phyloP scores from a whole-genome alignment of 2,329 filamentous ascomycete species.

The Ilyonectria sp. region DNA sequence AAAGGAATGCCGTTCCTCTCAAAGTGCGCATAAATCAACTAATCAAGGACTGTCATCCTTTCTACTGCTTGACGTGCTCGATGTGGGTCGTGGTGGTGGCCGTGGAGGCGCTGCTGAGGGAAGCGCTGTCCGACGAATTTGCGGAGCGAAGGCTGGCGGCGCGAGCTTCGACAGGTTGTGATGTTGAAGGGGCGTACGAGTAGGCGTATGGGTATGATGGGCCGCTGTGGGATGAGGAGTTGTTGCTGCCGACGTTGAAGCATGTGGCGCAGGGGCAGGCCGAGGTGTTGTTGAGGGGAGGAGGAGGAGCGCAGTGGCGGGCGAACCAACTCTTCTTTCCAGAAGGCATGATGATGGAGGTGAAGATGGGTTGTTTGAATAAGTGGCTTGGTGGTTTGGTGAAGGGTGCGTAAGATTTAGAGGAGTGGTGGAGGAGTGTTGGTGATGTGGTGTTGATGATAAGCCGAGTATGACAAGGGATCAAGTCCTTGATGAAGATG shows the following conservation, averaged over 20 bases:
- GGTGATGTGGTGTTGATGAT: slow-evolving; percentile 20
- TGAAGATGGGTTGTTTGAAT: slow-evolving; percentile 2
- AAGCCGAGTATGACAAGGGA: slow-evolving; percentile 9
- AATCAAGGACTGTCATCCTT: background rate
- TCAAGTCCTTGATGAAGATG: background rate
- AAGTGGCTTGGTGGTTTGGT: background rate
- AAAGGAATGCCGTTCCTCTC: slow-evolving; percentile 10
- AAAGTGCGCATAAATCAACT: slow-evolving; percentile 26
- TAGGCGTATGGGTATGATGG: slow-evolving; percentile 16
- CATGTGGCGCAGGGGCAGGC: slow-evolving; percentile 56
- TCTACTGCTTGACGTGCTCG: slow-evolving; percentile 44
- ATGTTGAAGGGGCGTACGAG: slow-evolving; percentile 21
- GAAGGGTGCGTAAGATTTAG: background rate
- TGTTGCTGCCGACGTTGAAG: slow-evolving; percentile 48
- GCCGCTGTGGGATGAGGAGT: slow-evolving; percentile 19
- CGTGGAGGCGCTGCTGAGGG: slow-evolving; percentile 43
- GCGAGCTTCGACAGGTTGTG: slow-evolving; percentile 15
- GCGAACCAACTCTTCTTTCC: slow-evolving; percentile 56
- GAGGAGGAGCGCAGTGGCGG: slow-evolving; percentile 58
- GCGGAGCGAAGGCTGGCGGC: slow-evolving; percentile 27
- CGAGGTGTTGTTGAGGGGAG: slow-evolving; percentile 53
- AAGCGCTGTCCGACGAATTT: slow-evolving; percentile 41
- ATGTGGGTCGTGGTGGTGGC: slow-evolving; percentile 40
- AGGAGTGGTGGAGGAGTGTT: slow-evolving; percentile 12
- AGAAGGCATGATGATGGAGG: slow-evolving; percentile 49